Percentiles rank a stretch among this genome's conserved stretches.
phyloP scores from a whole-genome alignment of 805 yeast genomes.

The Hanseniaspora lachancei region DNA sequence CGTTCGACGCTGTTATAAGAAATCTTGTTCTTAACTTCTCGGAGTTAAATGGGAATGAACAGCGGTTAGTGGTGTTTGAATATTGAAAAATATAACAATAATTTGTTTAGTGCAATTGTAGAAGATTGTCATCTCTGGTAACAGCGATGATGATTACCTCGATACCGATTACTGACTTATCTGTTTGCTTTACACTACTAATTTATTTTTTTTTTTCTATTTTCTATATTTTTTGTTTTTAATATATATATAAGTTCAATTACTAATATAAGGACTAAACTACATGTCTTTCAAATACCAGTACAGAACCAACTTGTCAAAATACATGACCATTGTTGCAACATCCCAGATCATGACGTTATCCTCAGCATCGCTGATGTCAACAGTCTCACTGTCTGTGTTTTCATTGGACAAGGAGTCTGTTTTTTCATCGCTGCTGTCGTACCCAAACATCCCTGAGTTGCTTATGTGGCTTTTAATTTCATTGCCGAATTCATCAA shows the following conservation, averaged over 20 bases:
- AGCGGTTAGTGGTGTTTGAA: conserved; percentile 14
- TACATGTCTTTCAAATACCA: conserved; percentile 2
- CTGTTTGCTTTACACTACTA: neutral
- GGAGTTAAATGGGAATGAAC: conserved; percentile 14
- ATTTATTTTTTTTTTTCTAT: neutral
- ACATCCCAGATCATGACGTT: conserved; percentile 12
- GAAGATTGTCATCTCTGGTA: neutral
- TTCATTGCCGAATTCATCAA: neutral
- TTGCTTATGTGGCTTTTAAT: neutral
- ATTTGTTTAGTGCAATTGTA: conserved; percentile 15
- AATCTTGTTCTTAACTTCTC: neutral
- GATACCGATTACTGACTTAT: conserved; percentile 15
- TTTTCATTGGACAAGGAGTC: neutral
- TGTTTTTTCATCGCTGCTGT: neutral
- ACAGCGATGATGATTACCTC: neutral
- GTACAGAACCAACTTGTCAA: conserved; percentile 1
- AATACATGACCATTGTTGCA: conserved; percentile 2
- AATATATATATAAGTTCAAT: neutral
- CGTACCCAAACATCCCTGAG: conserved; percentile 9
- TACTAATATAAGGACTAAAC: neutral
- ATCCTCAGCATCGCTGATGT: conserved; percentile 2
- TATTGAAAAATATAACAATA: neutral
- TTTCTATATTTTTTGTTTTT: neutral
- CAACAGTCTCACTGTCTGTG: conserved; percentile 1
- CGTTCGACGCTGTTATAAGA: conserved; percentile 14